These are phyloP conservation scores for Eragrostis tef DNA, from an alignment of 202 grass and related monocot genomes.

Conservation along the genomic window DNA sequence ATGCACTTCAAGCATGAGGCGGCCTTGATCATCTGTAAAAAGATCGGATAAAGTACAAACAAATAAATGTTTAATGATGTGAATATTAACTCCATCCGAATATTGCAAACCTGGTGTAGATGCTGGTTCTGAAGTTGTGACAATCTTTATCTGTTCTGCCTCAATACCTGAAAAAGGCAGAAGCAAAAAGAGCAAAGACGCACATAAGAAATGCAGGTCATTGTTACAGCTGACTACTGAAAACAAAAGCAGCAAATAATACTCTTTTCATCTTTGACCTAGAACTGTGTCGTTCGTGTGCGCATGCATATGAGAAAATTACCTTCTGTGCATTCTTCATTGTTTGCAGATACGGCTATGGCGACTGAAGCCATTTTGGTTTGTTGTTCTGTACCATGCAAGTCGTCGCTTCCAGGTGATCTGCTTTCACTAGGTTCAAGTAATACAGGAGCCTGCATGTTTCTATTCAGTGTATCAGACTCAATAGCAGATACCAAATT, in stretches of 20 bases:
- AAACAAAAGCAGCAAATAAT: slow-evolving; percentile 12
- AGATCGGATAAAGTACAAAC: slow-evolving; percentile 26
- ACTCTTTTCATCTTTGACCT: not conserved
- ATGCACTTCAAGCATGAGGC: slow-evolving; percentile 27
- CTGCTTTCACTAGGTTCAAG: slow-evolving; percentile 20
- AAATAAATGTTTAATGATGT: slow-evolving; percentile 15
- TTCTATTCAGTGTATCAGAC: slow-evolving; percentile 12
- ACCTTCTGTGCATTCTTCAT: slow-evolving; percentile 45
- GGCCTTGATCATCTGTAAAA: slow-evolving; percentile 44
- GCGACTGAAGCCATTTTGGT: slow-evolving; percentile 1
- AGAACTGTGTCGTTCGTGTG: not conserved
- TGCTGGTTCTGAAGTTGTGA: slow-evolving; percentile 23
- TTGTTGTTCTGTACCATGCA: slow-evolving; percentile 42
- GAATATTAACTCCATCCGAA: not conserved
- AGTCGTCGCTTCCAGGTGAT: slow-evolving; percentile 21
- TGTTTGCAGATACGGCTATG: slow-evolving; percentile 30
- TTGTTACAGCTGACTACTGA: slow-evolving; percentile 22
- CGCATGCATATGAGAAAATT: not conserved
- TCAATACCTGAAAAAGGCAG: slow-evolving; percentile 48
- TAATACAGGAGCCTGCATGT: slow-evolving; percentile 11
- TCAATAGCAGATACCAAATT: slow-evolving; percentile 39
- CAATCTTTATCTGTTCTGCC: not conserved
- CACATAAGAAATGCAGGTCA: slow-evolving; percentile 1
- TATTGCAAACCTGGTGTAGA: slow-evolving; percentile 17
- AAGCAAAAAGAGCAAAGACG: not conserved